A percentile compares a stretch with the other conserved stretches of the same genome.
These are phyloP conservation scores for Sanghuangporus weigelae DNA, from an alignment of 1,284 basidiomycete genomes.

Conservation along the genomic window DNA sequence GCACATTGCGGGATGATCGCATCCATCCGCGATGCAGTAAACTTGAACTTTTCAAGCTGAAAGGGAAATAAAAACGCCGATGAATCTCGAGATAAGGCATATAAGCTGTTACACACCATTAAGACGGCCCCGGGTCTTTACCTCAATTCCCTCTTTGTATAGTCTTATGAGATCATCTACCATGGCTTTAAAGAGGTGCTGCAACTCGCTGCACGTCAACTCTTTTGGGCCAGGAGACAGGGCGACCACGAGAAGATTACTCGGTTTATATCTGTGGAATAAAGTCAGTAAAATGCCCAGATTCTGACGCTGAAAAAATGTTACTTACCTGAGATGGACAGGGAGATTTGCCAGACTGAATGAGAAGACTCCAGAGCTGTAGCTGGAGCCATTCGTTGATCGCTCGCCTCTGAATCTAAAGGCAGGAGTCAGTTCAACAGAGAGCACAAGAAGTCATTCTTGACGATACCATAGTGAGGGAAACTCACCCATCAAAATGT, in stretches of 20 bases:
- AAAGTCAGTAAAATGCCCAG: too few species aligned
- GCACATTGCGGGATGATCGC: constrained; percentile 17
- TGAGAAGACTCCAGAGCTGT: constrained; percentile 10
- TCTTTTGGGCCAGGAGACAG: constrained; percentile 18
- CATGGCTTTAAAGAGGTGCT: constrained; percentile 5
- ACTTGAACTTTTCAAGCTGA: constrained; percentile 2
- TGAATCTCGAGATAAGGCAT: too few species aligned
- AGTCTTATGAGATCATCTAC: constrained; percentile 1
- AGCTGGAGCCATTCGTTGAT: constrained; percentile 7
- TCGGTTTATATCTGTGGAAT: constrained; percentile 13
- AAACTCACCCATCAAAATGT: constrained; percentile 15
- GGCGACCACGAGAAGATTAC: constrained; percentile 13
- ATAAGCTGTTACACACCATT: too few species aligned
- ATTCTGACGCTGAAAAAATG: too few species aligned
- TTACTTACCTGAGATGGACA: constrained; percentile 1
- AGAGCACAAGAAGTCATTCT: too few species aligned
- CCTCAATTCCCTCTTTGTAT: constrained; percentile 1
- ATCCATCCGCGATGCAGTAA: constrained; percentile 2
- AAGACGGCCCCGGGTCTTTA: too few species aligned
- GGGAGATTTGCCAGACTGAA: constrained; percentile 9
- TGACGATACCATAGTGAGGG: not conserved
- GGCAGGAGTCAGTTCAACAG: too few species aligned
- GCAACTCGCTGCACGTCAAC: constrained; percentile 11
- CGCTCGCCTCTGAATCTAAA: not conserved
- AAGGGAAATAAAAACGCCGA: too few species aligned